Evolutionary conservation across 139 green algal species (phyloP).

Genomic region (Closterium sp.): DNA sequence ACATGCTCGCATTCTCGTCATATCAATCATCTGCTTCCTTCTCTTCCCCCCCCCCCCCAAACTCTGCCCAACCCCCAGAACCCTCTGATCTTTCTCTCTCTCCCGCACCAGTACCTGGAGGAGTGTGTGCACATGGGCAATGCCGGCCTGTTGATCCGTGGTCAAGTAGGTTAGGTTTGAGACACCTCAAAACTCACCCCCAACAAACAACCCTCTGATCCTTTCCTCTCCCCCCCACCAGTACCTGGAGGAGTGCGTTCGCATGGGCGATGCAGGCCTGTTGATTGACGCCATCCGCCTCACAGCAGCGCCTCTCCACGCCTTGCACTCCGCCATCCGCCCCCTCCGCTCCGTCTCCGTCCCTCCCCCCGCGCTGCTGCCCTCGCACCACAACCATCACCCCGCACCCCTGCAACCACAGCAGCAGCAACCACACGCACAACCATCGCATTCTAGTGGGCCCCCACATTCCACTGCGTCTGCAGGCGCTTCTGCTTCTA

Average conservation of each 20-base stretch:
- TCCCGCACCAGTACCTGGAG: no score
- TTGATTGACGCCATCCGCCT: neutral
- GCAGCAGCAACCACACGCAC: neutral
- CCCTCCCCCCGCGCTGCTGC: neutral
- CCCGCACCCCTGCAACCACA: neutral
- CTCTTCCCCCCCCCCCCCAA: no score
- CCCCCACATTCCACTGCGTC: neutral
- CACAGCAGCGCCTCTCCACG: neutral
- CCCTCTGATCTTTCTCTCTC: no score
- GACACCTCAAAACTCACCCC: no score
- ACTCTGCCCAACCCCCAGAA: no score
- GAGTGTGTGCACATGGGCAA: no score
- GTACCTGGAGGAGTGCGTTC: neutral
- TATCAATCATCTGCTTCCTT: no score
- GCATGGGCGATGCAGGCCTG: neutral
- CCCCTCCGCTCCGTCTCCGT: conserved; percentile 7
- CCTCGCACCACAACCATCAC: neutral
- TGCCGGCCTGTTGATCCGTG: no score
- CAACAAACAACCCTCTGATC: no score
- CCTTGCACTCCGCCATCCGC: conserved; percentile 18
- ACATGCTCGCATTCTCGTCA: no score
- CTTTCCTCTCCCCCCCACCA: neutral
- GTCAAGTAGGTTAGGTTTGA: no score
- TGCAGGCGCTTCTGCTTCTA: neutral
- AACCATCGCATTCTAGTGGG: neutral